Evolutionary conservation across 2,329 filamentous ascomycete species (phyloP).

Genomic region (Aureobasidium sp.): DNA sequence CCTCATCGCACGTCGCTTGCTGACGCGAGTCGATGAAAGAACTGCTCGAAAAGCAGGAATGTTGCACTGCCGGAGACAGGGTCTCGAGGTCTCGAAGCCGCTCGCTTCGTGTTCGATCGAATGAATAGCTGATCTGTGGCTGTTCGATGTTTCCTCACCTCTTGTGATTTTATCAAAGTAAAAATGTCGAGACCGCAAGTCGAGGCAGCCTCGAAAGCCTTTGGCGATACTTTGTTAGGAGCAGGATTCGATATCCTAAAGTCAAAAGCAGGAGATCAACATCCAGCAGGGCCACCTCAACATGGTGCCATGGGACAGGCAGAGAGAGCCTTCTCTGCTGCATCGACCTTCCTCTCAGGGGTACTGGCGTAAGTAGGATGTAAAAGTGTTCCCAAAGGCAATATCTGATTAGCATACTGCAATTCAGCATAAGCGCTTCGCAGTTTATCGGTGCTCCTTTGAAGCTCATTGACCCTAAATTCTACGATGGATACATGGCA

Average conservation of each 20-base stretch:
- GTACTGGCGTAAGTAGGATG: conserved; percentile 36
- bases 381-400: background rate
- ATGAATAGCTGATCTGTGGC: conserved; percentile 11
- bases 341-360: conserved; percentile 45
- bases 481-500: conserved; percentile 82
- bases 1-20: conserved; percentile 14
- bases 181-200: conserved; percentile 11
- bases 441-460: conserved; percentile 71
- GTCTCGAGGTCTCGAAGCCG: background rate
- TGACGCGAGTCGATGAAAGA: conserved; percentile 10
- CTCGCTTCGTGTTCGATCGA: background rate
- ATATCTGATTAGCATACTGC: background rate
- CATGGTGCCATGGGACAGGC: conserved; percentile 44
- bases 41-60: conserved; percentile 7
- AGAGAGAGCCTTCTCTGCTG: conserved; percentile 44
- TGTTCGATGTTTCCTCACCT: background rate
- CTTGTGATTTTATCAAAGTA: background rate
- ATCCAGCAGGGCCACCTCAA: conserved; percentile 38
- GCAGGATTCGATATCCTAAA: conserved; percentile 31
- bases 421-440: conserved; percentile 49
- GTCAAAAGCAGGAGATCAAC: conserved; percentile 26
- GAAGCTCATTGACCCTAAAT: conserved; percentile 66
- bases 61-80: conserved; percentile 1
- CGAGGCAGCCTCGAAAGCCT: conserved; percentile 2
- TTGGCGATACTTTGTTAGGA: conserved; percentile 17